Evolutionary conservation across 2,329 filamentous ascomycete genomes (phyloP), one percentile per base, ranked within the genome.

Genomic region (Fusarium luffae): DNA sequence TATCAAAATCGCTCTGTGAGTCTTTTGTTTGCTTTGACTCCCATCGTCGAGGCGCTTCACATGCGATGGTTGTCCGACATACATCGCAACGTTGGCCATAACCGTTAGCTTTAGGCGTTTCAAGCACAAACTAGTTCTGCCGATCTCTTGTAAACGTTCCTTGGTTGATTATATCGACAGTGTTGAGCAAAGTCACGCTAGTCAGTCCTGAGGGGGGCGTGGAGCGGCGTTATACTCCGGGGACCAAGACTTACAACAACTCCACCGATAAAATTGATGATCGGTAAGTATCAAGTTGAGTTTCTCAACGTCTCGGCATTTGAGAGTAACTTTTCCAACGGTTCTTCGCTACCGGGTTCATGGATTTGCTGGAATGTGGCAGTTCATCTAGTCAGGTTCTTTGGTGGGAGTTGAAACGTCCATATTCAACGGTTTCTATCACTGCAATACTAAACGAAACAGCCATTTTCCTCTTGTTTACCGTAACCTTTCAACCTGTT

Each of bases 331-430:
- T 54, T 57, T 51, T 62, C 7, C 2, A 67, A 66, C 63, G 51
- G 57, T 7, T 14, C 34, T 44, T 32, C 21, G 42, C 28, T 55
- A 34, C 63, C 56, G 44, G 44, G 28, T 32, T 10, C 28, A 13
- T 19, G 46, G 59, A 41, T 21, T 51, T 21, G 14, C 28, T 64
- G 59, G 52, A 64, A 65, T 64, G 61, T 44, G 59, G 50, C n/a
- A 64, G 27, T 25, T 16, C 40, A 28, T 64, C 61, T 64, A 64
- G 52, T 37, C 27, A 64, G 52, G 7, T 48, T 43, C 46, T 21
- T 21, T 10, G 10, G n/a, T 48, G 42, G 27, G 44, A 32, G 11
- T 28, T 32, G 16, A 23, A 37, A 30, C 19, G 6, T 46, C 10
- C 7, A 63, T 21, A 25, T 50, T 4, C 8, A 51, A 19, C 21